Base-by-base conservation (phyloP, 495 filamentous ascomycete species). In the Talaromyces nanjingensis region DNA sequence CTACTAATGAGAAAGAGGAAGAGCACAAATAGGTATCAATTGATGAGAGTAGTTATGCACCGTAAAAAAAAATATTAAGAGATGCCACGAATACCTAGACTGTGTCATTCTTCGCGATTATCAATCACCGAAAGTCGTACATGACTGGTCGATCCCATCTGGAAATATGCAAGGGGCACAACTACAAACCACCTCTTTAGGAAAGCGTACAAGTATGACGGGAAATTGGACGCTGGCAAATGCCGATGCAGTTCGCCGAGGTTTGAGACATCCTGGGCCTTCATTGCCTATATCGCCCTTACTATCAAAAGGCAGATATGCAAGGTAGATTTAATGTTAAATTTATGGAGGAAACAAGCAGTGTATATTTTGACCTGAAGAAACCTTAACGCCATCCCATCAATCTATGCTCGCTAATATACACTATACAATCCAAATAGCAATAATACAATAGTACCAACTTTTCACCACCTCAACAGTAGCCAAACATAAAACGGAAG, bases 401-500 rank as follows among this genome's bases (percentile, higher is more conserved):
- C 22, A 2, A 24, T 59, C 56, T 59, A 59, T 59, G 56, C 59
- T 25, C 59, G 59, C 59, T 60, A 60, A 60, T 45, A 49, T 60
- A 39, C 33, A 37, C n/a, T 24, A 61, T 49, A 49, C 37, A 47
- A 27, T 27, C 27, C 27, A 27, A 61, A 47, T 1, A 49, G 4
- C n/a, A 49, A 61, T 57, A 18, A 42, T 25, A 53, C 22, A 64
- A 9, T 12, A 62, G 16, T 22, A 22, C 11, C 4, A n/a, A 11
- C n/a, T 49, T 20, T 20, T 66, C 75, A 84, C 77, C 81, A 82
- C 55, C 71, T 75, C 77, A 77, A 84, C 34, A 82, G 73, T 66
- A 87, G 71, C 68, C 80, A 81, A 64, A 79, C 67, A 71, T 86
- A 87, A 65, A 79, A 77, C 7, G 62, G 63, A 55, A 83, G 58